Percentiles rank a stretch among this genome's conserved stretches.
These are phyloP conservation scores for Lophium mytilinum DNA, from an alignment of 495 filamentous ascomycete genomes.

Conservation along the genomic window DNA sequence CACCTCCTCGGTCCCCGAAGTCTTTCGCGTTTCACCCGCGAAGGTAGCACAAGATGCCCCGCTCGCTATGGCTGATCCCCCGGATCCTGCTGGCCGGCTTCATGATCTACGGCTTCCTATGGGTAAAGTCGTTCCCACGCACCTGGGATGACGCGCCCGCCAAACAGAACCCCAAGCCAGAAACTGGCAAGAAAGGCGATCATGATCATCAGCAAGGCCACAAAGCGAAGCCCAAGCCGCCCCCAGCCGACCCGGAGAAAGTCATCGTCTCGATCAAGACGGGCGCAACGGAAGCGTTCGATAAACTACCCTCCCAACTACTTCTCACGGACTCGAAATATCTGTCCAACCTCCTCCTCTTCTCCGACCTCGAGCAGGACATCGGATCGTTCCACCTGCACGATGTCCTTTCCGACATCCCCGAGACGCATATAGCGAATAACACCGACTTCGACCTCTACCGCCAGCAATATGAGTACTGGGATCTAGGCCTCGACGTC, in stretches of 20 bases:
- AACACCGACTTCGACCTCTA: slow-evolving; percentile 16
- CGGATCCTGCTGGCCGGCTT: slow-evolving; percentile 1
- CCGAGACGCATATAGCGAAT: background rate
- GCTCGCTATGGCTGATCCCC: background rate
- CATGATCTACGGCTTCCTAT: slow-evolving; percentile 9
- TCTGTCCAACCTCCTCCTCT: slow-evolving; percentile 6
- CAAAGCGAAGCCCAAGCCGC: background rate
- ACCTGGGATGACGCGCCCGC: slow-evolving; percentile 13
- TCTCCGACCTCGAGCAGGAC: slow-evolving; percentile 16
- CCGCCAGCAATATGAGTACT: slow-evolving; percentile 3
- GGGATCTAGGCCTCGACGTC: background rate
- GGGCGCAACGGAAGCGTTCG: slow-evolving; percentile 13
- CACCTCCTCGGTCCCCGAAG: too few species aligned
- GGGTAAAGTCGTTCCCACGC: slow-evolving; percentile 13
- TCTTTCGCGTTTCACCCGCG: too few species aligned
- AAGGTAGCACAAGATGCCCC: background rate
- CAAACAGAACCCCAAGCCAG: background rate
- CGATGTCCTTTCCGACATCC: slow-evolving; percentile 15
- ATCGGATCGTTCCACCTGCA: slow-evolving; percentile 13
- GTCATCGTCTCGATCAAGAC: slow-evolving; percentile 16
- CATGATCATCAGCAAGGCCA: background rate
- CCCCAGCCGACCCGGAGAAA: slow-evolving; percentile 4
- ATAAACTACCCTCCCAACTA: slow-evolving; percentile 9
- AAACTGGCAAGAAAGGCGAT: background rate
- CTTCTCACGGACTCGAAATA: slow-evolving; percentile 7